A percentile compares a stretch with the other conserved stretches of the same genome.
phyloP scores from a whole-genome alignment of 768 basidiomycete species.

The Solioccasus polychromus region DNA sequence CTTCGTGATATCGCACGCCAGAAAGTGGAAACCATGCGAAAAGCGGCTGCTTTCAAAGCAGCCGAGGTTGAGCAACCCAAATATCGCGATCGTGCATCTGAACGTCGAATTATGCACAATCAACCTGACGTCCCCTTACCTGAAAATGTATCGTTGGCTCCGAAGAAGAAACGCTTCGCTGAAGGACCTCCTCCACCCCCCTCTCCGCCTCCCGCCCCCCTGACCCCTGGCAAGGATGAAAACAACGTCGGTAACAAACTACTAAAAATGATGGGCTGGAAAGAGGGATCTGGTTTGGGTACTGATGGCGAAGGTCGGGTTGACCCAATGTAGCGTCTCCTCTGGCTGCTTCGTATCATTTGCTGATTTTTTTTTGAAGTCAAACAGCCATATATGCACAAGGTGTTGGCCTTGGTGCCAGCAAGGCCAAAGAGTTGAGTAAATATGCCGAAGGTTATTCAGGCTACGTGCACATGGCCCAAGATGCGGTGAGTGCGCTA shows the following conservation, averaged over 20 bases:
- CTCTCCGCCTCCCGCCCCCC: slow-evolving; percentile 56
- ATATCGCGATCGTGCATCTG: slow-evolving; percentile 94
- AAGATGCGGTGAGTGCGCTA: slow-evolving; percentile 56
- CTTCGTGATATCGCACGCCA: slow-evolving; percentile 72
- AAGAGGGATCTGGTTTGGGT: slow-evolving; percentile 84
- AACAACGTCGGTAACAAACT: slow-evolving; percentile 90
- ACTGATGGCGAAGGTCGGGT: slow-evolving; percentile 78
- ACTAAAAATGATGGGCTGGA: slow-evolving; percentile 98
- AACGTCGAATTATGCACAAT: slow-evolving; percentile 86
- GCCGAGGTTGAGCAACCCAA: slow-evolving; percentile 58
- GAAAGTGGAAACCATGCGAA: slow-evolving; percentile 51
- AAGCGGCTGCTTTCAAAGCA: slow-evolving; percentile 26
- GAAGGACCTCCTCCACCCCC: slow-evolving; percentile 64
- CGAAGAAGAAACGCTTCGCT: slow-evolving; percentile 40
- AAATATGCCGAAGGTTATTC: slow-evolving; percentile 67
- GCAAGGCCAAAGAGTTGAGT: slow-evolving; percentile 81
- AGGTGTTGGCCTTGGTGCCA: slow-evolving; percentile 89
- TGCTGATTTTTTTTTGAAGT: slow-evolving; percentile 37
- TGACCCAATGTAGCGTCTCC: slow-evolving; percentile 68
- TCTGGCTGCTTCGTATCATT: slow-evolving; percentile 1
- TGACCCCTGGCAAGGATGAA: slow-evolving; percentile 76
- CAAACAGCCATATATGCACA: slow-evolving; percentile 83
- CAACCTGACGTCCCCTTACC: slow-evolving; percentile 83
- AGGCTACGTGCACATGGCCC: slow-evolving; percentile 70
- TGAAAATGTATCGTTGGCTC: slow-evolving; percentile 36